Percentiles rank a stretch among this genome's conserved stretches.
phyloP scores from a whole-genome alignment of 208 protist species.

The Naegleria gruberi region DNA sequence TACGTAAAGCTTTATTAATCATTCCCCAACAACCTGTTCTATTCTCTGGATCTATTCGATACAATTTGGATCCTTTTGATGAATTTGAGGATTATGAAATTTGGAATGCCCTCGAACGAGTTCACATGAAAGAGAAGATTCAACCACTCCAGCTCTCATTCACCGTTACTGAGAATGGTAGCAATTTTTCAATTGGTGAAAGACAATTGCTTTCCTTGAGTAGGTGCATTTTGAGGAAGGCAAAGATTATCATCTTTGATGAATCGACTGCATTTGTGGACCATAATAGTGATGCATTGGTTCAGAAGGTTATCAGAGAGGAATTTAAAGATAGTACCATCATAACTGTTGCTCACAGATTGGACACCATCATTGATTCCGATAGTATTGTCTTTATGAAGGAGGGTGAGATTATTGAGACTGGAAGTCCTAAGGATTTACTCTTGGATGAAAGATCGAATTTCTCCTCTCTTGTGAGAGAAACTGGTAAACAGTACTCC shows the following conservation, averaged over 20 bases:
- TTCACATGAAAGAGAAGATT: conserved; percentile 40
- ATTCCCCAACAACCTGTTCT: conserved; percentile 51
- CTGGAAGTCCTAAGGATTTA: conserved; percentile 23
- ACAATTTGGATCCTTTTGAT: conserved; percentile 57
- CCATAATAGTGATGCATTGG: conserved; percentile 44
- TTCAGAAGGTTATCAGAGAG: conserved; percentile 47
- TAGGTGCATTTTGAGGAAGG: conserved; percentile 30
- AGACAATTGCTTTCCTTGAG: conserved; percentile 42
- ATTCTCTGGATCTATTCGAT: conserved; percentile 51
- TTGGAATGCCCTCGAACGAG: conserved; percentile 28
- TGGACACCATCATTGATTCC: conserved; percentile 49
- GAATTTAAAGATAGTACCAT: conserved; percentile 44
- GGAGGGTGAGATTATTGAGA: conserved; percentile 36
- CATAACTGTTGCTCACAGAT: conserved; percentile 50
- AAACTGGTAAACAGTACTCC: no score
- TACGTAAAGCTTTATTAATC: conserved; percentile 17
- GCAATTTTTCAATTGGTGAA: conserved; percentile 35
- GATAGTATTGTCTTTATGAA: conserved; percentile 45
- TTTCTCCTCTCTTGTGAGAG: no score
- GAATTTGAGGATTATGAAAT: conserved; percentile 30
- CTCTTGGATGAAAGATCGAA: no score
- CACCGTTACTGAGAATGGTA: conserved; percentile 24
- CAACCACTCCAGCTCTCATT: background rate
- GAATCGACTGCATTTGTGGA: conserved; percentile 43
- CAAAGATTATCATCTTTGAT: conserved; percentile 36